Base-by-base conservation (phyloP, 352 stramenopile species). In the Phytophthora citrophthora region DNA sequence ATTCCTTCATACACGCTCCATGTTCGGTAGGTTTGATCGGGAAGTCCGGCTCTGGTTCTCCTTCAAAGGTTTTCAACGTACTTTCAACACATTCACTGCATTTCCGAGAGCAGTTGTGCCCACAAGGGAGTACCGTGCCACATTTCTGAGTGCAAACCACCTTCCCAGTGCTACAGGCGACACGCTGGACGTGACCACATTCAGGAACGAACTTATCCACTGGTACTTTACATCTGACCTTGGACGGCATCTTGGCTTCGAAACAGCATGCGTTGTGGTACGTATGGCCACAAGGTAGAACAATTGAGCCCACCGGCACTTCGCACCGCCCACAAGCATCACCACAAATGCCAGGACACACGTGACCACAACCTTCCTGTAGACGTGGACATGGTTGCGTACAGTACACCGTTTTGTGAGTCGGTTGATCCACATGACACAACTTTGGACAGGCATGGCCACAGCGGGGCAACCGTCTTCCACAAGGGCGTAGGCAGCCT, bases 271-370 rank as follows among this genome's bases (percentile, higher is more conserved):
- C 61, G 23, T 73, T 76, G 20, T 23, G 24, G 38, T 74, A 73
- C 2, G 63, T 54, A 53, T 95, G 83, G 0, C 85, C 85, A 71
- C 87, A 93, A 11, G 70, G 56, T 12, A 93, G 54, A 11, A 29
- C 8, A 23, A 87, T 74, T 8, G 72, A 62, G 3, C 75, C 65
- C 15, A 91, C 72, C 12, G 43, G 49, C 20, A 72, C 51, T 31
- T 74, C 43, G 47, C 87, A 95, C n/a, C 43, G 51, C 18, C 81
- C 81, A 68, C 85, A 95, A 1, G 65, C 24, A 12, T 95, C 70
- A 6, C 76, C 72, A 58, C 87, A 95, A 36, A 77, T 31, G 38
- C 75, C 76, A 24, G 61, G 58, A 34, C 87, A 95, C 12, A 76
- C 63, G 53, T 95, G 87, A 2, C 74, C 70, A 45, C 69, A 81